Base-by-base conservation (phyloP, 1,284 basidiomycete species). In the Trichosporon sp. region DNA sequence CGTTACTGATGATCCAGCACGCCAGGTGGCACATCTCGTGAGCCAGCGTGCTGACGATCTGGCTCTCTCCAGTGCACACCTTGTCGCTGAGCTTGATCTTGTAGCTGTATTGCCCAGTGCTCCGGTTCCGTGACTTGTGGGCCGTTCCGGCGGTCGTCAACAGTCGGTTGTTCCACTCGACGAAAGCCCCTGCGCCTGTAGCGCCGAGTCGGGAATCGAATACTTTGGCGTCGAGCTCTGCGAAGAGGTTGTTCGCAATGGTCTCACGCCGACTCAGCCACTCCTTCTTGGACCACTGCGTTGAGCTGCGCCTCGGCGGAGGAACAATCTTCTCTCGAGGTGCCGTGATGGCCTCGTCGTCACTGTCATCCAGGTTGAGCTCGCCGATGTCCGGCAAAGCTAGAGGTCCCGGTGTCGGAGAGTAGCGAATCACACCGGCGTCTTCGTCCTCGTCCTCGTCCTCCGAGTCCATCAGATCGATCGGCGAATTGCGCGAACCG, bases 11-110 rank as follows among this genome's bases (percentile, higher is more conserved):
- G 19, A 77, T 62, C 74, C 74, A 80, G 3, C 69, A 66, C 0
- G 79, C 79, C 32, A 80, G 56, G 69, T 80, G 79, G 67, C 79
- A 80, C 77, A 80, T 78, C 61, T 80, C 79, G 59, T 80, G 79
- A 13, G 79, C 78, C 32, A 80, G 73, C 0, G 79, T 80, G 58
- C 66, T 71, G 19, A 72, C 62, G 44, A 80, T 75, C 62, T 76
- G 75, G 25, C 71, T 66, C 63, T 73, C 67, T 1, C 71, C 73
- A 8, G 74, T 74, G 52, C 72, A 65, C 2, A 77, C 75, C 60
- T 77, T 77, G 29, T 69, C 71, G 13, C 73, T 72, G 10, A 76
- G 65, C 57, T 67, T 69, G 54, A 78, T 72, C 69, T 65, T 74
- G 60, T 56, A 57, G 37, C 5, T 54, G 49, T 54, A 54, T 9